Evolutionary conservation across 2,329 filamentous ascomycete species (phyloP), one percentile per base, ranked within the genome.

Genomic region (Hymenoscyphus salicellus): DNA sequence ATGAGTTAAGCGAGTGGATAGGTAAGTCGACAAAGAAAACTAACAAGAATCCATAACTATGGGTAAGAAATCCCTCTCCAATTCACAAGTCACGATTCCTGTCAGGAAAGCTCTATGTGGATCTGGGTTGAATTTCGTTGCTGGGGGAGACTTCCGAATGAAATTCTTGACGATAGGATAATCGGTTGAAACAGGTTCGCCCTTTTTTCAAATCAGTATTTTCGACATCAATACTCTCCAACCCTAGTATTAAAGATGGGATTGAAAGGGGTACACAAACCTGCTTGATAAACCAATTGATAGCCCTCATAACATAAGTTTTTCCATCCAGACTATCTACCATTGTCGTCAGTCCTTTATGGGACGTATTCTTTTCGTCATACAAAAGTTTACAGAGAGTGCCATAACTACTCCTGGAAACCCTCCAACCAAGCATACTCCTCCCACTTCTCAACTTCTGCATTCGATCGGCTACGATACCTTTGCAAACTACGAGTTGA

Each of bases 401-500:
- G 0, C 67, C 67, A 33, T 69, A 69, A 1, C 58, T 62, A 11
- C 63, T 62, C n/a, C 67, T 57, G n/a, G 64, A 62, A 38, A 63
- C 66, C 57, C 65, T 41, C 63, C 65, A 68, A 8, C 57, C 55
- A 16, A 69, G 20, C 30, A 69, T 60, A n/a, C 62, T 58, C 30
- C 55, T 64, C 14, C 67, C 65, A 26, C 55, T 65, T 30, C 38
- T 65, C 2, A 69, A 38, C 26, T 66, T 69, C 30, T 69, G 62
- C 7, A 67, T 52, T 17, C 67, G 30, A 38, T 69, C 67, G 2
- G 66, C 66, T 14, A 69, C 67, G n/a, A 70, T 67, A 11, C 68
- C 68, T 60, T 69, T 70, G 20, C 65, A 67, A 5, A 70, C 68
- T 1, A 68, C 68, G 2, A 68, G 59, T 64, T 70, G 68, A 36